These are phyloP conservation scores for Climacium dendroides DNA, from an alignment of 225 moss, liverwort and hornwort species.

Conservation along the genomic window DNA sequence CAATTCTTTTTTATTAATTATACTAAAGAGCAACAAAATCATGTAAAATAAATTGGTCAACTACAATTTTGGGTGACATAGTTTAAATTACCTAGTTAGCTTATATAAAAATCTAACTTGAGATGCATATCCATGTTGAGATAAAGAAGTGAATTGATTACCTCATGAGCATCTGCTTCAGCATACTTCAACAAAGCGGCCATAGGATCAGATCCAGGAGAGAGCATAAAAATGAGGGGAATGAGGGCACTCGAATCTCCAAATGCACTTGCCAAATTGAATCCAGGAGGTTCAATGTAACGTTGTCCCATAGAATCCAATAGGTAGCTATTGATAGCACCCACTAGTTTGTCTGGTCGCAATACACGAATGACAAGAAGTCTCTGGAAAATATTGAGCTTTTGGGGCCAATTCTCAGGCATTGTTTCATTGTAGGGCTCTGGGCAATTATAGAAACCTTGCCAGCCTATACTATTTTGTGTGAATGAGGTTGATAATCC, in stretches of 20 bases:
- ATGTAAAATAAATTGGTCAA: not conserved
- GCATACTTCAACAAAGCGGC: conserved; percentile 52
- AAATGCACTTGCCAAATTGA: conserved; percentile 50
- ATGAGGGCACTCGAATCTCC: conserved; percentile 44
- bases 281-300: conserved; percentile 63
- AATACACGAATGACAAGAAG: conserved; percentile 45
- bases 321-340: conserved; percentile 43
- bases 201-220: conserved; percentile 69
- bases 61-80: not conserved
- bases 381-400: conserved; percentile 25
- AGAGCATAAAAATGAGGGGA: conserved; percentile 69
- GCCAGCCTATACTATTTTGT: conserved; percentile 17
- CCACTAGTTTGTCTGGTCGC: conserved; percentile 60
- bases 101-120: rapidly evolving
- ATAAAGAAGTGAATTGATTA: not conserved
- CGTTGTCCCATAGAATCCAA: conserved; percentile 52
- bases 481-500: conserved; percentile 38
- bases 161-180: conserved; percentile 32
- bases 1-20: not conserved
- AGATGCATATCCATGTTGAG: rapidly evolving
- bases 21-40: rapidly evolving
- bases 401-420: conserved; percentile 26
- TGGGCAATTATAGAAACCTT: conserved; percentile 39
- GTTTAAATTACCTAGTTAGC: not conserved
- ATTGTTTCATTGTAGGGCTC: conserved; percentile 49